These are phyloP conservation scores for Neurospora sp. DNA, from an alignment of 495 filamentous ascomycete species.

Conservation along the genomic window DNA sequence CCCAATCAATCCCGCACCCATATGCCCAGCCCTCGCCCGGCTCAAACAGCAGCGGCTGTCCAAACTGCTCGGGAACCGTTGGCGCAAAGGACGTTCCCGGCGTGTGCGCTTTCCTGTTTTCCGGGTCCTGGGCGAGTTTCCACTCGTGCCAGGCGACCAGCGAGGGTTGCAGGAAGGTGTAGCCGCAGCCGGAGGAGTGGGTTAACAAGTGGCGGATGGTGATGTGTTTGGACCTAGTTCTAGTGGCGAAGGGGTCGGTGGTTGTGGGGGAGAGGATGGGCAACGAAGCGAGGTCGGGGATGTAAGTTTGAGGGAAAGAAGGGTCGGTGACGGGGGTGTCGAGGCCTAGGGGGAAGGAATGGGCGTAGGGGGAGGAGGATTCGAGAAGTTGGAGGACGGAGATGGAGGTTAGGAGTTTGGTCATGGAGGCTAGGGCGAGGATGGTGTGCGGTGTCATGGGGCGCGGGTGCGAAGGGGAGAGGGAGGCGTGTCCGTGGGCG, in stretches of 20 bases:
- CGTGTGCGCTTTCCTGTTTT: too few relatives aligned
- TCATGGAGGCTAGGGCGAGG: slow-evolving; percentile 23
- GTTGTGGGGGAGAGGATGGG: not conserved
- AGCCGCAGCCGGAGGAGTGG: slow-evolving; percentile 23
- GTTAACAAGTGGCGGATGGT: too few relatives aligned
- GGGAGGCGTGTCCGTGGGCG: slow-evolving; percentile 8
- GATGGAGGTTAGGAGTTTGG: slow-evolving; percentile 27
- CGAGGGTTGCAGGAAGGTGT: slow-evolving; percentile 16
- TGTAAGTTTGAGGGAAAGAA: not conserved
- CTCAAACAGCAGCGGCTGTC: slow-evolving; percentile 22
- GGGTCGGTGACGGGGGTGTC: slow-evolving; percentile 26
- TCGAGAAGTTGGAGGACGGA: slow-evolving; percentile 28
- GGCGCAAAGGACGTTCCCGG: not conserved
- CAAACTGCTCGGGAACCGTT: slow-evolving; percentile 18
- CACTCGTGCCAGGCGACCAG: slow-evolving; percentile 10
- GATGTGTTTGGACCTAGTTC: too few relatives aligned
- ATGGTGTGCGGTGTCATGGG: slow-evolving; percentile 14
- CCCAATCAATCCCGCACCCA: slow-evolving; percentile 26
- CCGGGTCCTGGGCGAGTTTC: not conserved
- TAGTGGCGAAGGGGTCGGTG: not conserved
- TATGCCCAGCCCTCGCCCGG: slow-evolving; percentile 30
- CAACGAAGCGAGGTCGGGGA: slow-evolving; percentile 24
- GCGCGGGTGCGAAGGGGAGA: not conserved
- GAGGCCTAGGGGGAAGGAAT: slow-evolving; percentile 9
- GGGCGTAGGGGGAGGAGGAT: too few relatives aligned